phyloP scores from a whole-genome alignment of 441 rosid genomes.

The Gossypium schwendimanii region DNA sequence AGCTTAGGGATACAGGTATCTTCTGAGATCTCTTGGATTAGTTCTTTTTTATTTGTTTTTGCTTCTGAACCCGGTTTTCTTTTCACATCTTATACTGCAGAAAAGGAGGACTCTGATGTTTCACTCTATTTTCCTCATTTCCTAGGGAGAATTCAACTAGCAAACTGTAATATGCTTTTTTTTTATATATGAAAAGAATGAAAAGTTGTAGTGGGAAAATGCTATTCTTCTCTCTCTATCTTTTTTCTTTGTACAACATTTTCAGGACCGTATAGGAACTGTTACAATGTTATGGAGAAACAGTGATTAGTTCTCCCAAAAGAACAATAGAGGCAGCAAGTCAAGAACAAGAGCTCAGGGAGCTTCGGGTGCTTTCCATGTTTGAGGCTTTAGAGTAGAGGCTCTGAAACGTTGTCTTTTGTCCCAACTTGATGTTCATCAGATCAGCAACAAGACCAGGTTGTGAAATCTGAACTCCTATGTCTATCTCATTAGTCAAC shows the following conservation, averaged over 20 bases:
- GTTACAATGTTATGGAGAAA: neutral
- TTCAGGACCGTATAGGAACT: neutral
- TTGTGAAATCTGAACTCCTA: conserved; percentile 22
- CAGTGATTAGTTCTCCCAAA: neutral
- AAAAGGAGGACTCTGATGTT: neutral
- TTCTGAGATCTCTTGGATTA: neutral
- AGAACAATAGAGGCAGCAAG: neutral
- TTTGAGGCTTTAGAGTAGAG: conserved; percentile 15
- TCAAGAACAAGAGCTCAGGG: conserved; percentile 13
- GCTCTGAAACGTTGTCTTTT: conserved; percentile 16
- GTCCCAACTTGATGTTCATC: conserved; percentile 35
- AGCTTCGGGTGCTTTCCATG: neutral
- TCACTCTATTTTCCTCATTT: neutral
- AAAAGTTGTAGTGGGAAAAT: neutral
- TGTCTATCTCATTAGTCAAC: conserved; percentile 28
- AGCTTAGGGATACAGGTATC: neutral
- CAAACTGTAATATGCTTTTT: neutral
- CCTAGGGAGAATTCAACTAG: neutral
- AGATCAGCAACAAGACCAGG: conserved; percentile 44
- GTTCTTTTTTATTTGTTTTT: neutral
- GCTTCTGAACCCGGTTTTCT: neutral
- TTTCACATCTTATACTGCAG: neutral
- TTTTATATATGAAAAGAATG: neutral
- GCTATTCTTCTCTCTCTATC: neutral
- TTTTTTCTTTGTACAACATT: neutral